Conservation (phyloP, 2,329 filamentous ascomycete species). For the Epichloe brachyelytri region DNA sequence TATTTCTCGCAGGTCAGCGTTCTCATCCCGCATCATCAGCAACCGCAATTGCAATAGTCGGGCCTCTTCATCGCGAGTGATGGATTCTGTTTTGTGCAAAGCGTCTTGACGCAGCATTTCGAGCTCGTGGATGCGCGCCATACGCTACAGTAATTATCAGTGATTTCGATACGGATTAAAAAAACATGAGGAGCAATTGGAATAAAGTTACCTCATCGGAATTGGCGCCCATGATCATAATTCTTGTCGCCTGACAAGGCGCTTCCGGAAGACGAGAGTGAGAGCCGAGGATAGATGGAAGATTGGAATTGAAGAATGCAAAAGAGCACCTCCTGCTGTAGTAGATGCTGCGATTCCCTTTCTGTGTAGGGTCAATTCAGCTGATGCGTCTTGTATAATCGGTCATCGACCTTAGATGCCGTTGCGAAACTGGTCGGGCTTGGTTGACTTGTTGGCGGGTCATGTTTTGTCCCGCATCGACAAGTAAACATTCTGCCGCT, state of each 20-base stretch:
- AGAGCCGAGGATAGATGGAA: neutral
- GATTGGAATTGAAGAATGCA: neutral
- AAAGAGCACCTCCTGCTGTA: neutral
- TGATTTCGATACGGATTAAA: slow-evolving; percentile 4
- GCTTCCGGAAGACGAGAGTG: neutral
- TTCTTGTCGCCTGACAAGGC: neutral
- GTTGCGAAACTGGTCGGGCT: neutral
- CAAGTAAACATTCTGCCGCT: slow-evolving; percentile 19
- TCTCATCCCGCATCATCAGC: slow-evolving; percentile 63
- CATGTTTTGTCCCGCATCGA: slow-evolving; percentile 15
- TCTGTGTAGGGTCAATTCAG: neutral
- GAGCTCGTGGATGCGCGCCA: slow-evolving; percentile 37
- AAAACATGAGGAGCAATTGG: neutral
- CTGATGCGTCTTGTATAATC: neutral
- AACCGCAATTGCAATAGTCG: slow-evolving; percentile 57
- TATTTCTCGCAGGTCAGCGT: slow-evolving; percentile 51
- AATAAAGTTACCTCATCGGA: slow-evolving; percentile 14
- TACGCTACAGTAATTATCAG: slow-evolving; percentile 22
- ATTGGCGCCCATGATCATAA: slow-evolving; percentile 14
- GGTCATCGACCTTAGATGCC: neutral
- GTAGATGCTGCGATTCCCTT: no score
- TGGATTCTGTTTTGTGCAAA: slow-evolving; percentile 49
- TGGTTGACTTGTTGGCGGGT: slow-evolving; percentile 2
- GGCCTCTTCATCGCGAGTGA: slow-evolving; percentile 62
- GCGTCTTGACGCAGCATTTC: slow-evolving; percentile 59